phyloP scores from a whole-genome alignment of 1,284 basidiomycete genomes.

The Kwoniella shivajii region DNA sequence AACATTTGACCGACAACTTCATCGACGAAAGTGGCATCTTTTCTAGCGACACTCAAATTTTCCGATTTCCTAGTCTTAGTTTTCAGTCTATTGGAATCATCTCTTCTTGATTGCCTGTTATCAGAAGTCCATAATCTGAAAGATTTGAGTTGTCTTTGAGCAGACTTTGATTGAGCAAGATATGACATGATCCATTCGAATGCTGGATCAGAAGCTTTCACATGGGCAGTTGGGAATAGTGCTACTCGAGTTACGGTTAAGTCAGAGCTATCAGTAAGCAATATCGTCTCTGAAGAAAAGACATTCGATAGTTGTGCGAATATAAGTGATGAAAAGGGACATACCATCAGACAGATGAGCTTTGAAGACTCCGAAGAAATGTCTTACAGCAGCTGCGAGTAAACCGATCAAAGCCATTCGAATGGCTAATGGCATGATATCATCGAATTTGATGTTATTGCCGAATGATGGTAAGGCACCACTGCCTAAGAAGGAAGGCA shows the following conservation, averaged over 20 bases:
- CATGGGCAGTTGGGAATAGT: constrained; percentile 1
- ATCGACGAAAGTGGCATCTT: constrained; percentile 6
- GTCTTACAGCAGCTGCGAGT: not conserved
- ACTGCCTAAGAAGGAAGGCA: not conserved
- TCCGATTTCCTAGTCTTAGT: not conserved
- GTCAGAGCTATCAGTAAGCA: not conserved
- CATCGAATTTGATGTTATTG: constrained; percentile 1
- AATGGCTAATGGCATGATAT: not conserved
- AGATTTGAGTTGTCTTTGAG: not conserved
- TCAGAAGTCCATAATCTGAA: constrained; percentile 5
- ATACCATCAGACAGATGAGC: not conserved
- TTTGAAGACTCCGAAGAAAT: not conserved
- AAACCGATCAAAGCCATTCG: constrained; percentile 5
- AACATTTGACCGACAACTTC: not conserved
- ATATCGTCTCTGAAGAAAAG: too few relatives aligned
- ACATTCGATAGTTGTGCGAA: too few relatives aligned
- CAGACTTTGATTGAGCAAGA: not conserved
- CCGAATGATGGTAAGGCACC: not conserved
- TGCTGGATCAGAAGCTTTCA: not conserved
- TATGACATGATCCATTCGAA: constrained; percentile 1
- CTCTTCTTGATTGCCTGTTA: not conserved
- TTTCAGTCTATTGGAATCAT: constrained; percentile 2
- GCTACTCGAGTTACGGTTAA: not conserved
- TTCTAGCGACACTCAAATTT: not conserved
- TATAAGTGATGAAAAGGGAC: too few relatives aligned